Evolutionary conservation across 495 filamentous ascomycete species (phyloP).

Genomic region (Emericellopsis terricola): DNA sequence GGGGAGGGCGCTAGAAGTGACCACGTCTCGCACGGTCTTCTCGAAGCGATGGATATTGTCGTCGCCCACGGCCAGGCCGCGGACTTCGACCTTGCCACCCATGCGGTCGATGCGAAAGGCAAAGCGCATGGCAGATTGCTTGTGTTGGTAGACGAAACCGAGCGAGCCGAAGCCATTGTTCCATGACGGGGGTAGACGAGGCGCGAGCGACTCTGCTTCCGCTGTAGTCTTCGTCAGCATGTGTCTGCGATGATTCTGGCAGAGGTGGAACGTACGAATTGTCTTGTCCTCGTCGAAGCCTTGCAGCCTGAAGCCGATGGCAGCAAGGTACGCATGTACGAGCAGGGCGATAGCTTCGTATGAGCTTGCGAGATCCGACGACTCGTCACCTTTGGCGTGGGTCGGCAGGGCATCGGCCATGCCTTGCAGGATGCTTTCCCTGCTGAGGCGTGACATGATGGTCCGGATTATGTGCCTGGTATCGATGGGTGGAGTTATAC

Average conservation of each 20-base stretch:
- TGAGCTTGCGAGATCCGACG: slow-evolving; percentile 48
- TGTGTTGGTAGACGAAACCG: slow-evolving; percentile 75
- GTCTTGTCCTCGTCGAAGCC: slow-evolving; percentile 69
- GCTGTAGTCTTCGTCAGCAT: slow-evolving; percentile 5
- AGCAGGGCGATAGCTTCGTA: slow-evolving; percentile 79
- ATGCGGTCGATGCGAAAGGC: slow-evolving; percentile 68
- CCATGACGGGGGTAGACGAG: slow-evolving; percentile 61
- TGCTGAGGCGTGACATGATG: slow-evolving; percentile 19
- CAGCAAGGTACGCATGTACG: slow-evolving; percentile 64
- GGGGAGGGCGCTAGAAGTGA: slow-evolving; percentile 33
- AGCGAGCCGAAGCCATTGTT: slow-evolving; percentile 47
- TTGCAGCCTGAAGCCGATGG: slow-evolving; percentile 63
- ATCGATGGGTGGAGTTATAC: too few relatives aligned
- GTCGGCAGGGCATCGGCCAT: slow-evolving; percentile 42
- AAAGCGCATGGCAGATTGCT: slow-evolving; percentile 76
- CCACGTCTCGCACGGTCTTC: slow-evolving; percentile 53
- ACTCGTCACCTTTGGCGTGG: slow-evolving; percentile 27
- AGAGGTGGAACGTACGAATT: slow-evolving; percentile 28
- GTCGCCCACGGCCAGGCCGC: slow-evolving; percentile 59
- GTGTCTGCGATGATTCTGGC: neutral
- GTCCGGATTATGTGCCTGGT: too few relatives aligned
- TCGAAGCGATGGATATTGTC: slow-evolving; percentile 70
- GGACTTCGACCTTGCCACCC: slow-evolving; percentile 65
- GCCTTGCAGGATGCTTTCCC: slow-evolving; percentile 23
- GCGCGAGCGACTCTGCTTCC: slow-evolving; percentile 24